These are phyloP conservation scores for Populus hybrid DNA, from an alignment of 441 rosid genomes.

Conservation along the genomic window DNA sequence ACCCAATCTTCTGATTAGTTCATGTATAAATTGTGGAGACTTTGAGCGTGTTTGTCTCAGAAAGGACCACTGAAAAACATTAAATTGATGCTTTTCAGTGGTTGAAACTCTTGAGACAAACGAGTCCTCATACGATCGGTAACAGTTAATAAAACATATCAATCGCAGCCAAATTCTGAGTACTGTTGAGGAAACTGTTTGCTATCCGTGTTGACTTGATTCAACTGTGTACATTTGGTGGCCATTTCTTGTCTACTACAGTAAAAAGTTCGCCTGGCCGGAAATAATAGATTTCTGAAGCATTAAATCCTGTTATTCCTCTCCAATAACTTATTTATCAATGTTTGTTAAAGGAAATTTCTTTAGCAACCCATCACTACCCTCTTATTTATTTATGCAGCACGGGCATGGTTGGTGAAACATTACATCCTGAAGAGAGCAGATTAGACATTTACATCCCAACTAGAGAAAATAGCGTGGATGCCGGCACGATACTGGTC, in stretches of 20 bases:
- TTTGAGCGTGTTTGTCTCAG: no score
- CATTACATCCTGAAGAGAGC: constrained; percentile 7
- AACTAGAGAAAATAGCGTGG: constrained; percentile 5
- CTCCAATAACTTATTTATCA: background rate
- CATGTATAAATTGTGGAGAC: no score
- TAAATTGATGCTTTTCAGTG: background rate
- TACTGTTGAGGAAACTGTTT: no score
- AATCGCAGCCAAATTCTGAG: no score
- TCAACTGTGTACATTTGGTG: background rate
- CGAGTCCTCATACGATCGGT: no score
- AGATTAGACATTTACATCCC: constrained; percentile 9
- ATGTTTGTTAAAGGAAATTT: constrained; percentile 1
- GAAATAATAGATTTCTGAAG: background rate
- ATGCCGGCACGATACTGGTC: constrained; percentile 11
- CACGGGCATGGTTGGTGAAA: constrained; percentile 25
- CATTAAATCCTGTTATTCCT: background rate
- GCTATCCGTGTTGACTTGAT: no score
- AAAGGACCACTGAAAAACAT: background rate
- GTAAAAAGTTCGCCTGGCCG: background rate
- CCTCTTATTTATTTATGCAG: background rate
- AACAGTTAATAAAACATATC: no score
- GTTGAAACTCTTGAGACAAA: no score
- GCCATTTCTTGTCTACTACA: background rate
- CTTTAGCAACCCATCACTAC: background rate
- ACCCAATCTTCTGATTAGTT: no score